A percentile compares a stretch with the other conserved stretches of the same genome.
These are phyloP conservation scores for Onygenales sp. DNA, from an alignment of 2,329 filamentous ascomycete genomes.

Conservation along the genomic window DNA sequence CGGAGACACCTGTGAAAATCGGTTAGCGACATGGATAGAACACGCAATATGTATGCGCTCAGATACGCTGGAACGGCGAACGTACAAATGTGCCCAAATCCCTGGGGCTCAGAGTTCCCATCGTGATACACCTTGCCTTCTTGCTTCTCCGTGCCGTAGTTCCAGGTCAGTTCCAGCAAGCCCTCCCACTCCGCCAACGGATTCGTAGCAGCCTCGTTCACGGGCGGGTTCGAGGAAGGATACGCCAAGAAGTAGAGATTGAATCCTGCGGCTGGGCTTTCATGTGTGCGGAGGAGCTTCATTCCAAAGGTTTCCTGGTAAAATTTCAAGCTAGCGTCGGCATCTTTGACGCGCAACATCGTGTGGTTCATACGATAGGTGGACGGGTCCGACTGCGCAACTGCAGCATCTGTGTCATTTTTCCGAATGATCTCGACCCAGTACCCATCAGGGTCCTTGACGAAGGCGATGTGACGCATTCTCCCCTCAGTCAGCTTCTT, in stretches of 20 bases:
- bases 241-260: slow-evolving; percentile 93
- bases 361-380: slow-evolving; percentile 61
- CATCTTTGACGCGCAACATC: slow-evolving; percentile 89
- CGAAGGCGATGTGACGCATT: slow-evolving; percentile 85
- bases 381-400: slow-evolving; percentile 59
- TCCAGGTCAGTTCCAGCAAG: slow-evolving; percentile 82
- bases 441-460: slow-evolving; percentile 76
- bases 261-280: slow-evolving; percentile 64
- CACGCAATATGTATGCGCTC: not conserved
- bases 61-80: slow-evolving; percentile 10
- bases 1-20: slow-evolving; percentile 52
- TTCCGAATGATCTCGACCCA: slow-evolving; percentile 55
- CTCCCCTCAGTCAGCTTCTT: slow-evolving; percentile 86
- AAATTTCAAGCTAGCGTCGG: slow-evolving; percentile 63
- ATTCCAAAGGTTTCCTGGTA: slow-evolving; percentile 86
- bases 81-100: slow-evolving; percentile 87
- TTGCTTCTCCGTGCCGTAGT: slow-evolving; percentile 62
- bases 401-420: slow-evolving; percentile 43
- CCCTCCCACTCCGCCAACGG: slow-evolving; percentile 64
- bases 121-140: slow-evolving; percentile 84
- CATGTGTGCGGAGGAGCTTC: slow-evolving; percentile 63
- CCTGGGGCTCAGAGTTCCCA: slow-evolving; percentile 83
- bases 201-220: slow-evolving; percentile 43
- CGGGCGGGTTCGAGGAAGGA: slow-evolving; percentile 44
- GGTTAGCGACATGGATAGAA: not conserved